phyloP scores from a whole-genome alignment of 345 rosid species.

The Citrus unshiu region DNA sequence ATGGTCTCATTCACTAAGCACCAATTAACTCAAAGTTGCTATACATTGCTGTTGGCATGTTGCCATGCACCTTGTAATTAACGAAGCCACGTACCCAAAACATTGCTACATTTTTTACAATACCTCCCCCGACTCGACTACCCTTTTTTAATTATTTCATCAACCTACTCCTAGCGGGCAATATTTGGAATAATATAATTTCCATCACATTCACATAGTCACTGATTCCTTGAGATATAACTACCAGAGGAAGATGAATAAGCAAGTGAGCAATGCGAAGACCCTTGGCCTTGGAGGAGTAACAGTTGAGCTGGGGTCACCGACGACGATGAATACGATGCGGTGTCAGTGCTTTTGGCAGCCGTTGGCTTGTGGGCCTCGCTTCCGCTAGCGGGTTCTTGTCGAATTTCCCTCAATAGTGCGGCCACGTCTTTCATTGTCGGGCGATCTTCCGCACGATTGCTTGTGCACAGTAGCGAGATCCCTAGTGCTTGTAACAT shows the following conservation, averaged over 20 bases:
- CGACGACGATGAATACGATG: constrained; percentile 29
- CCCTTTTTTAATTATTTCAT: neutral
- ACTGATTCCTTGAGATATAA: constrained; percentile 20
- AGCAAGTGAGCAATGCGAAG: constrained; percentile 40
- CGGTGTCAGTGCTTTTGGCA: constrained; percentile 19
- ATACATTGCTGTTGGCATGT: neutral
- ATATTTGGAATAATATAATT: neutral
- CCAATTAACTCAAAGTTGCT: neutral
- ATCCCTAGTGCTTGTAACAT: constrained; percentile 88
- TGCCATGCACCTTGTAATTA: neutral
- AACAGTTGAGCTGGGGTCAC: constrained; percentile 49
- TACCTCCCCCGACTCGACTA: neutral
- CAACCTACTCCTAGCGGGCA: neutral
- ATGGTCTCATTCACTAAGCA: neutral
- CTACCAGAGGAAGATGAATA: constrained; percentile 42
- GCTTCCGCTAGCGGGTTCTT: constrained; percentile 27
- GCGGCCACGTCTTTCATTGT: constrained; percentile 89
- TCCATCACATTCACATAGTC: neutral
- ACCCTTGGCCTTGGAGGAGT: constrained; percentile 37
- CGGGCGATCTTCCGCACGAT: constrained; percentile 75
- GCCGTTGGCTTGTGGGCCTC: constrained; percentile 42
- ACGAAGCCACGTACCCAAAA: neutral
- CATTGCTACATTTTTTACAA: constrained; percentile 3
- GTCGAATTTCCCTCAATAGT: constrained; percentile 58
- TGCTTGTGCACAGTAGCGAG: constrained; percentile 73